Percentiles rank a stretch among this genome's conserved stretches.
Conservation (phyloP, 306 rosid genomes). For the Quercus berberidifolia region DNA sequence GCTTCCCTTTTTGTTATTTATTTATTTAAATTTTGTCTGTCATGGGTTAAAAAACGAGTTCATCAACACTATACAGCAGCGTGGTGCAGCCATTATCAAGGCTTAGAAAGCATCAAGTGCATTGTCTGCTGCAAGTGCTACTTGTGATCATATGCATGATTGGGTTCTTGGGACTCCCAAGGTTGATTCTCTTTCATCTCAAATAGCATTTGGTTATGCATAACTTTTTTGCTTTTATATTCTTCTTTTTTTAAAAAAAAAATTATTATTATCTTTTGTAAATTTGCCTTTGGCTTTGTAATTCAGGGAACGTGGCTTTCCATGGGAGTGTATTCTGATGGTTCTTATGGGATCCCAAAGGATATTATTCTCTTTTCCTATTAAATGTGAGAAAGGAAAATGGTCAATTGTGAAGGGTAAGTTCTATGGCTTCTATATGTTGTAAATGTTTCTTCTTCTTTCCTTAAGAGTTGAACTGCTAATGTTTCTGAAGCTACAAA, state of each 20-base stretch:
- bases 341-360: conserved; percentile 72
- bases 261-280: neutral
- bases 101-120: conserved; percentile 68
- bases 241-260: neutral
- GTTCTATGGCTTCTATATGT: neutral
- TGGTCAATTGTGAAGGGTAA: conserved; percentile 84
- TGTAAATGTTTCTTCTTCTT: neutral
- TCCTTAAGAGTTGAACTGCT: neutral
- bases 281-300: neutral
- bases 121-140: conserved; percentile 63
- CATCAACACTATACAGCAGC: conserved; percentile 65
- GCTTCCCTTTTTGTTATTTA: neutral
- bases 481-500: neutral
- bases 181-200: conserved; percentile 31
- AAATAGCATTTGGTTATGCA: conserved; percentile 4
- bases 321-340: conserved; percentile 94
- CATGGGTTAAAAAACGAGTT: conserved; percentile 66
- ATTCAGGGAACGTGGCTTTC: conserved; percentile 76
- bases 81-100: conserved; percentile 60
- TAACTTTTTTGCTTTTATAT: neutral
- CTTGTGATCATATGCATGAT: conserved; percentile 71
- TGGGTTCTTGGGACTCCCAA: conserved; percentile 72
- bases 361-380: conserved; percentile 89
- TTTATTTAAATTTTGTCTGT: neutral
- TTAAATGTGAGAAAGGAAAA: conserved; percentile 81